Base-by-base conservation (phyloP, 2,329 filamentous ascomycete species). In the Clarireedia monteithiana region DNA sequence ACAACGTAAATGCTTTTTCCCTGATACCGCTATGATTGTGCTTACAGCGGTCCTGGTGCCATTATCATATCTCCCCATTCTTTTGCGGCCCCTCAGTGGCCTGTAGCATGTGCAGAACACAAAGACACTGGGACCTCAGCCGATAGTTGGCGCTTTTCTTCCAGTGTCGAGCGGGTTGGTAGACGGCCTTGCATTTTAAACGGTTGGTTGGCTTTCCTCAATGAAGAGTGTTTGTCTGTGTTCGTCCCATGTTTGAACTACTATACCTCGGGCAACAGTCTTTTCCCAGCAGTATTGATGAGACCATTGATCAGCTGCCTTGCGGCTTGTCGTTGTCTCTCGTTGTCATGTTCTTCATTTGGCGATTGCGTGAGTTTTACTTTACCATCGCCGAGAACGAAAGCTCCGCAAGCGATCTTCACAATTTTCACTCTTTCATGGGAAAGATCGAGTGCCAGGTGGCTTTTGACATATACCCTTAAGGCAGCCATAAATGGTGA, bases 401-500 rank as follows among this genome's bases (percentile, higher is more conserved):
- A 74, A 39, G 69, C 69, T 38, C 67, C 69, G 63, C 73, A 75
- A 12, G 69, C 66, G 55, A 77, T 68, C 48, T 70, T 71, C 3
- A 70, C 66, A 52, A 76, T 66, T n/a, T 68, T 68, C 6, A 74
- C 70, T 20, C 66, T 69, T 17, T 70, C 65, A 56, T 75, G 69
- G 7, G 62, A 62, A 6, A 76, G 56, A 56, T 72, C 66, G 34
- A 77, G 62, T 6, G 73, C 72, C 45, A 76, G 63, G 63, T 76
- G 73, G 5, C 63, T 62, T 38, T 67, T 63, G 7, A 74, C 62
- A 57, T 76, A 76, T 26, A 48, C 50, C 2, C 66, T 59, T 5
- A 77, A 60, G 4, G 74, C 72, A 24, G 68, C 56, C 23, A 71
- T 72, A 60, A 77, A 74, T 4, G 74, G 68, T 44, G 59, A 59